Percentiles rank a stretch among this genome's conserved stretches.
phyloP scores from a whole-genome alignment of 495 filamentous ascomycete species.

The Neurospora discreta region DNA sequence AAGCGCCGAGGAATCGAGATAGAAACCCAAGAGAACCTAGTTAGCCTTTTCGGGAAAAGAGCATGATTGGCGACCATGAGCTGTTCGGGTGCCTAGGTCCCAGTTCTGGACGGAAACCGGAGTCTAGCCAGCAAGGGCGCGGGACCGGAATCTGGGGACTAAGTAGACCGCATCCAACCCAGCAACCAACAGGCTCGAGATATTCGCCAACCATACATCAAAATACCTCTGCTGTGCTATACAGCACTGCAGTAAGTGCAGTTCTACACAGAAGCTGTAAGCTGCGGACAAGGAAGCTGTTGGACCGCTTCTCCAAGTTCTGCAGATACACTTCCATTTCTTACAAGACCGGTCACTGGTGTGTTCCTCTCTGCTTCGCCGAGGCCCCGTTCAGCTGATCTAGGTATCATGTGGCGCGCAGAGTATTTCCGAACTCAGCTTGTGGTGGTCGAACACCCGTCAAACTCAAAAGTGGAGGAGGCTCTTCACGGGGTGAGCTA shows the following conservation, averaged over 20 bases:
- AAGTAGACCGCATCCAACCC: background rate
- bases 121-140: background rate
- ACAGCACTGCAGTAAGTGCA: background rate
- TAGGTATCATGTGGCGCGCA: background rate
- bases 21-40: background rate
- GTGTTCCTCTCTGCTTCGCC: background rate
- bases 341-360: background rate
- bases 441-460: background rate
- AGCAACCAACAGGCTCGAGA: background rate
- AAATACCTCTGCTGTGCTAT: background rate
- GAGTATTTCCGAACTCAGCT: background rate
- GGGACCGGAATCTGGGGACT: background rate
- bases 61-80: background rate
- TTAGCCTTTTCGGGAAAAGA: background rate
- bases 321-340: background rate
- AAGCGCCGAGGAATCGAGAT: background rate
- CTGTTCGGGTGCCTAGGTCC: background rate
- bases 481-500: background rate
- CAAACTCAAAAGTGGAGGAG: background rate
- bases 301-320: background rate
- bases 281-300: background rate
- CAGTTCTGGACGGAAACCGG: background rate
- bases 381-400: background rate
- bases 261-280: background rate
- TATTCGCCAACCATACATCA: background rate